phyloP scores from a whole-genome alignment of 2,329 filamentous ascomycete genomes.

The Harringtonia lauricola region DNA sequence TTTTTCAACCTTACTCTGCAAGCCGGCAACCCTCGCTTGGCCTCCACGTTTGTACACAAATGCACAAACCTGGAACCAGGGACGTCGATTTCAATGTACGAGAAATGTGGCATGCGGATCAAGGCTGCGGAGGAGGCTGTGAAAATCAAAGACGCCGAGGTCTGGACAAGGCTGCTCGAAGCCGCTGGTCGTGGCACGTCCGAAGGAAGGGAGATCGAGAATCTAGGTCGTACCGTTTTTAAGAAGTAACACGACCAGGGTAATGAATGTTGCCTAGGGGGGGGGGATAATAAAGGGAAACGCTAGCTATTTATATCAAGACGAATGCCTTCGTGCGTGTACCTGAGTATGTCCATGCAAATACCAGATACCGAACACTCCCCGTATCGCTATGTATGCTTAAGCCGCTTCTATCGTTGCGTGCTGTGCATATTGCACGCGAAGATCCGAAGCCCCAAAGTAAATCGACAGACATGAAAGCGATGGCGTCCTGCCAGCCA shows the following conservation, averaged over 20 bases:
- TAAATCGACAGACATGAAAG: too few species aligned
- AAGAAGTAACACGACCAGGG: slow-evolving; percentile 33
- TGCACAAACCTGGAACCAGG: slow-evolving; percentile 59
- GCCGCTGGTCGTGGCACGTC: slow-evolving; percentile 60
- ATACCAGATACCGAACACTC: not conserved
- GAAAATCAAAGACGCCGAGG: slow-evolving; percentile 64
- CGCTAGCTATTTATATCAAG: not conserved
- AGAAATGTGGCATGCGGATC: slow-evolving; percentile 83
- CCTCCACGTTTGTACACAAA: slow-evolving; percentile 76
- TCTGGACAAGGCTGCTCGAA: slow-evolving; percentile 62
- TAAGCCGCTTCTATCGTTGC: too few species aligned
- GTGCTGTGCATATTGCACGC: too few species aligned
- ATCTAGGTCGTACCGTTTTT: slow-evolving; percentile 53
- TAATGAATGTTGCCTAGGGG: not conserved
- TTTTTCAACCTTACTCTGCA: slow-evolving; percentile 85
- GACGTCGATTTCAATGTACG: slow-evolving; percentile 81
- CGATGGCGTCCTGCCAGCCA: too few species aligned
- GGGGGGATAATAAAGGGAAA: not conserved
- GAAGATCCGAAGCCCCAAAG: too few species aligned
- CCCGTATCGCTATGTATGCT: not conserved
- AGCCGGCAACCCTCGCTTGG: slow-evolving; percentile 82
- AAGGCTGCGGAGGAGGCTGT: slow-evolving; percentile 89
- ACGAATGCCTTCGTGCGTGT: not conserved
- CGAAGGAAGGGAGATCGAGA: slow-evolving; percentile 69
- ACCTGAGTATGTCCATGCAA: not conserved